Percentiles rank a stretch among this genome's conserved stretches.
These are phyloP conservation scores for Hawksworthiomyces lignivorus DNA, from an alignment of 2,329 filamentous ascomycete species.

Conservation along the genomic window DNA sequence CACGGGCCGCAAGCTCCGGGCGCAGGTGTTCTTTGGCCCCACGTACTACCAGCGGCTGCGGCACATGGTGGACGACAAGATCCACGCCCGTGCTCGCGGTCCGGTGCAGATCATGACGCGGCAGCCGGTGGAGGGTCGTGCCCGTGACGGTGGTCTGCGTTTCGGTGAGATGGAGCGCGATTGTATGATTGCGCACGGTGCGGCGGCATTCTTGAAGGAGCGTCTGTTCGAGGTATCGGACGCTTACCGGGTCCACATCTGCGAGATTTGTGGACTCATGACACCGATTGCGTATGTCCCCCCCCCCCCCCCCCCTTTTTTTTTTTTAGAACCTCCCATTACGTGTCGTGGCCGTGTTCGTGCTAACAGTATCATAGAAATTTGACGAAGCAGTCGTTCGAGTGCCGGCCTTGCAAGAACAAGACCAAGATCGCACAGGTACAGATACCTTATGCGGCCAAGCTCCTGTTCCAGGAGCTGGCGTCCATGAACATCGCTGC, in stretches of 20 bases:
- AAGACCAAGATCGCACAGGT: constrained; percentile 98
- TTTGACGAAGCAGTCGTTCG: constrained; percentile 90
- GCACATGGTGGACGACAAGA: constrained; percentile 99
- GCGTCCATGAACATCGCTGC: constrained; percentile 98
- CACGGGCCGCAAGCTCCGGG: constrained; percentile 85
- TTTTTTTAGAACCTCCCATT: constrained; percentile 3
- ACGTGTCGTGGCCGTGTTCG: too few species aligned
- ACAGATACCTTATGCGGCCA: constrained; percentile 95
- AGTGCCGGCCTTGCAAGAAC: constrained; percentile 97
- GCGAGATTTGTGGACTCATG: constrained; percentile 98
- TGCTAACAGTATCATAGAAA: constrained; percentile 52
- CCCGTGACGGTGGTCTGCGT: constrained; percentile 91
- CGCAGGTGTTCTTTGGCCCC: constrained; percentile 93
- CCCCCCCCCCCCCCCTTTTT: neutral
- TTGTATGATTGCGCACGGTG: constrained; percentile 99
- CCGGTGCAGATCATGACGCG: constrained; percentile 95
- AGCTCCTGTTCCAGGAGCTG: constrained; percentile 96
- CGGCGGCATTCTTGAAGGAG: constrained; percentile 94
- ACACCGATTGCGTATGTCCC: constrained; percentile 90
- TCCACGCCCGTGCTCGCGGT: constrained; percentile 94
- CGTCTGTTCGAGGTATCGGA: constrained; percentile 95
- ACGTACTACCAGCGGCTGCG: constrained; percentile 98
- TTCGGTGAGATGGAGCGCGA: constrained; percentile 99
- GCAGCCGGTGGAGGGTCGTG: constrained; percentile 96
- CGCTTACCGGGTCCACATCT: constrained; percentile 95